Conservation (phyloP, 345 rosid species). For the Excoecaria cochinchinensis region DNA sequence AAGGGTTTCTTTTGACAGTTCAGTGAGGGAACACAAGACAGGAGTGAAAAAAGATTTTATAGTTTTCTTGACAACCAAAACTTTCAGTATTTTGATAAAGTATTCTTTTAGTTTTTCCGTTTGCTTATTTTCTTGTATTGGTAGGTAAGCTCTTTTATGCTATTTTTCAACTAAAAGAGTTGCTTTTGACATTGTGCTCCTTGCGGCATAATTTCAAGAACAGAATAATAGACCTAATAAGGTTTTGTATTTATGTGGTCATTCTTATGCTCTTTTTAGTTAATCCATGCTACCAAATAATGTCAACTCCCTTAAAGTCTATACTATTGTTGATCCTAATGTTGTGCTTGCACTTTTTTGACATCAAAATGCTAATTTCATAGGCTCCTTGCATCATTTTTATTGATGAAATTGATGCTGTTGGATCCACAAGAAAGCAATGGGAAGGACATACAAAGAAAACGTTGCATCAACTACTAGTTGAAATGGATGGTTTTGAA, state of each 20-base stretch:
- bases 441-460: conserved; percentile 99
- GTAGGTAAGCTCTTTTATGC: background rate
- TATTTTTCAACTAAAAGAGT: background rate
- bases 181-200: background rate
- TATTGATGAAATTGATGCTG: conserved; percentile 98
- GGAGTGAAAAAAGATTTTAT: background rate
- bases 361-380: conserved; percentile 12
- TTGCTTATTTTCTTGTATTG: background rate
- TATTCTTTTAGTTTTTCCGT: background rate
- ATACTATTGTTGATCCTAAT: conserved; percentile 4
- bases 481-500: conserved; percentile 99
- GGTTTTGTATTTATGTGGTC: background rate
- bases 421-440: conserved; percentile 95
- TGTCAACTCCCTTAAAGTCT: background rate
- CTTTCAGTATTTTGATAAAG: background rate
- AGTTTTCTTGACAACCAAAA: background rate
- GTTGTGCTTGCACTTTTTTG: background rate
- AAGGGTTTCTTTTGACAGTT: background rate
- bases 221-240: background rate
- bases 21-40: background rate
- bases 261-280: background rate
- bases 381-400: conserved; percentile 98
- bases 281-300: background rate
- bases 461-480: conserved; percentile 96
- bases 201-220: background rate